These are phyloP conservation scores for Penicillium soppii DNA, from an alignment of 495 filamentous ascomycete genomes.

Conservation along the genomic window DNA sequence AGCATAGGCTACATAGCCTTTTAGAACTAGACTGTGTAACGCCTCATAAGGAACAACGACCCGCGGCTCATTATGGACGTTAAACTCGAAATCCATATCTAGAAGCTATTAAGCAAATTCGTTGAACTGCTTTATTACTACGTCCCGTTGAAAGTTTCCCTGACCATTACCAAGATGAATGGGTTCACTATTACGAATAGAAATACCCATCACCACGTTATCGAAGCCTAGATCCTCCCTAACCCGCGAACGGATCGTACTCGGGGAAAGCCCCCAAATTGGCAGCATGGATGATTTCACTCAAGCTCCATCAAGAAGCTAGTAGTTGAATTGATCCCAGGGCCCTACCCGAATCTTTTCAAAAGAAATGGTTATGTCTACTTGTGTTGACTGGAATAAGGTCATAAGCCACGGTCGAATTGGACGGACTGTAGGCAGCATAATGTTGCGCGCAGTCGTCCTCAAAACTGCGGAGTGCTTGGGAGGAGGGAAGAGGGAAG, in stretches of 20 bases:
- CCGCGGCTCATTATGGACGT: slow-evolving; percentile 70
- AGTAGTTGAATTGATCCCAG: not conserved
- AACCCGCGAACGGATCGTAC: slow-evolving; percentile 8
- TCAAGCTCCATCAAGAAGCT: not conserved
- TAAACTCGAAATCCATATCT: slow-evolving; percentile 75
- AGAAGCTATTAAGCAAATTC: slow-evolving; percentile 44
- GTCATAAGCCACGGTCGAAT: not conserved
- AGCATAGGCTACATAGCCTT: not conserved
- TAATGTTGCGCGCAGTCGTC: not conserved
- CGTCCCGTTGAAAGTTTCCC: slow-evolving; percentile 6
- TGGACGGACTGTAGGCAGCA: not conserved
- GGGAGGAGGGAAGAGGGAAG: not conserved
- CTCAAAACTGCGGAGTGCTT: not conserved
- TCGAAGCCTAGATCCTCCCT: slow-evolving; percentile 9
- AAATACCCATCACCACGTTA: slow-evolving; percentile 10
- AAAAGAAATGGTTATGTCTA: not conserved
- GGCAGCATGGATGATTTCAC: slow-evolving; percentile 48
- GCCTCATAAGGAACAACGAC: slow-evolving; percentile 63
- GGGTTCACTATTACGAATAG: slow-evolving; percentile 3
- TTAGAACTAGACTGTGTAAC: slow-evolving; percentile 6
- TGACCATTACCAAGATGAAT: slow-evolving; percentile 4
- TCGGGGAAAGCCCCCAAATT: slow-evolving; percentile 44
- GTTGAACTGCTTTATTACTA: slow-evolving; percentile 2
- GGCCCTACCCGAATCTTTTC: not conserved
- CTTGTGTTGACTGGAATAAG: not conserved